phyloP scores from a whole-genome alignment of 352 stramenopile species.

The Phytophthora syringae region DNA sequence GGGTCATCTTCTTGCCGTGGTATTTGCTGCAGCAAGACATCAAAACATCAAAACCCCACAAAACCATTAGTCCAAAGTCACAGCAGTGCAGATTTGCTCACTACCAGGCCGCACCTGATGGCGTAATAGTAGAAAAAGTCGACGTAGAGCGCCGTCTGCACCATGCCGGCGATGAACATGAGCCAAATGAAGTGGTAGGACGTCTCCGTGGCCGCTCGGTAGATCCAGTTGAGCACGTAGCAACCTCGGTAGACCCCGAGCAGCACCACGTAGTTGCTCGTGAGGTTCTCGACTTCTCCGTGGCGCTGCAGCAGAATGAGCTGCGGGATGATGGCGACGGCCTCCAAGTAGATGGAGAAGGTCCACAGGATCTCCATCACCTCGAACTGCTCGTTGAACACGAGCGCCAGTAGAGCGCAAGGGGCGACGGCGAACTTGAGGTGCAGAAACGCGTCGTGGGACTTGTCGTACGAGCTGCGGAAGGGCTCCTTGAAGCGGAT shows the following conservation, averaged over 20 bases:
- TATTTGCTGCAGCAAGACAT: slow-evolving; percentile 69
- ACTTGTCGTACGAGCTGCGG: slow-evolving; percentile 98
- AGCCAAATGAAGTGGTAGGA: slow-evolving; percentile 98
- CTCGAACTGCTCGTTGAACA: slow-evolving; percentile 95
- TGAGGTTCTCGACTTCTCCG: slow-evolving; percentile 98
- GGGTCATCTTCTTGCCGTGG: slow-evolving; percentile 91
- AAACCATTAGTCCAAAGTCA: neutral
- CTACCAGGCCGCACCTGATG: slow-evolving; percentile 64
- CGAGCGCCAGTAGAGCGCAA: slow-evolving; percentile 94
- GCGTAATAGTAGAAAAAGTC: slow-evolving; percentile 99
- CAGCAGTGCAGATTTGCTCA: too few relatives aligned
- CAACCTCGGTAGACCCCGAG: slow-evolving; percentile 97
- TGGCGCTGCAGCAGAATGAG: slow-evolving; percentile 99
- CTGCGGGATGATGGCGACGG: slow-evolving; percentile 98
- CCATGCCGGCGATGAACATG: slow-evolving; percentile 98
- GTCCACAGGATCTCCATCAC: slow-evolving; percentile 97
- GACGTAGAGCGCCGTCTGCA: slow-evolving; percentile 99
- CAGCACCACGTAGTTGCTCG: slow-evolving; percentile 99
- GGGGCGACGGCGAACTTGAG: slow-evolving; percentile 97
- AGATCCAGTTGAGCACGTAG: slow-evolving; percentile 99
- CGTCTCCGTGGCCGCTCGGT: slow-evolving; percentile 95
- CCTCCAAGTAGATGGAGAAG: slow-evolving; percentile 99
- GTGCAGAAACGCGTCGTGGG: slow-evolving; percentile 99
- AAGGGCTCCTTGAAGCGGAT: slow-evolving; percentile 97
- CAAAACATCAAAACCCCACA: too few relatives aligned